phyloP scores from a whole-genome alignment of 805 yeast species.

The Lipomyces japonicus region DNA sequence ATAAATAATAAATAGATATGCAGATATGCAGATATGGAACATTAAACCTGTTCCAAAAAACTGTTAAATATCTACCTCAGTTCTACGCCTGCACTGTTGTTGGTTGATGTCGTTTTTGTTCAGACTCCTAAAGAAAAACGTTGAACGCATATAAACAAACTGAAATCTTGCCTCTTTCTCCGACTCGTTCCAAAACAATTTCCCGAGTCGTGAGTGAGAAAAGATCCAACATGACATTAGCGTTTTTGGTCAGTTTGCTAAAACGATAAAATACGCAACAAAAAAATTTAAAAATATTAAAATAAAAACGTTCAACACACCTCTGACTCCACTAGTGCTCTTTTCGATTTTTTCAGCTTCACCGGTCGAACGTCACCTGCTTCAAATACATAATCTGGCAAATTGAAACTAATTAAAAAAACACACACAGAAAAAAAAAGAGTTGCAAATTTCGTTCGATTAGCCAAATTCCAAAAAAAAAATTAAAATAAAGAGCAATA shows the following conservation, averaged over 20 bases:
- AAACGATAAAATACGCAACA: not conserved
- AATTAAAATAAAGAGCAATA: too few relatives aligned
- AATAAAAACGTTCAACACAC: conserved; percentile 7
- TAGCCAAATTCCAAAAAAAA: too few relatives aligned
- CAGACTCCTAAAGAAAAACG: conserved; percentile 2
- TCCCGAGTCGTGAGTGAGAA: not conserved
- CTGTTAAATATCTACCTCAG: not conserved
- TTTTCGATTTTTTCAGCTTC: conserved; percentile 54
- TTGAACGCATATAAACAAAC: not conserved
- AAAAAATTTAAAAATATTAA: not conserved
- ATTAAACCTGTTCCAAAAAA: too few relatives aligned
- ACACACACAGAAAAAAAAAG: conserved; percentile 1
- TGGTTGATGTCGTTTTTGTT: conserved; percentile 17
- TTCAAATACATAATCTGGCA: conserved; percentile 78
- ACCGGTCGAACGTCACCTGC: conserved; percentile 76
- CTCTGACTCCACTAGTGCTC: conserved; percentile 24
- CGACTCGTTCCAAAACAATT: not conserved
- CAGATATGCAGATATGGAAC: too few relatives aligned
- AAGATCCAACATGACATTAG: not conserved
- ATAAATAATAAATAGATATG: too few relatives aligned
- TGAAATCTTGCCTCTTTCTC: not conserved
- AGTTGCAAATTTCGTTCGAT: too few relatives aligned
- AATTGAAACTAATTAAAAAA: conserved; percentile 50
- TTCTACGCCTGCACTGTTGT: conserved; percentile 13
- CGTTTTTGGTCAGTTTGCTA: not conserved